phyloP scores from a whole-genome alignment of 2,329 filamentous ascomycete genomes.

The Chrysoporthe austroafricana region DNA sequence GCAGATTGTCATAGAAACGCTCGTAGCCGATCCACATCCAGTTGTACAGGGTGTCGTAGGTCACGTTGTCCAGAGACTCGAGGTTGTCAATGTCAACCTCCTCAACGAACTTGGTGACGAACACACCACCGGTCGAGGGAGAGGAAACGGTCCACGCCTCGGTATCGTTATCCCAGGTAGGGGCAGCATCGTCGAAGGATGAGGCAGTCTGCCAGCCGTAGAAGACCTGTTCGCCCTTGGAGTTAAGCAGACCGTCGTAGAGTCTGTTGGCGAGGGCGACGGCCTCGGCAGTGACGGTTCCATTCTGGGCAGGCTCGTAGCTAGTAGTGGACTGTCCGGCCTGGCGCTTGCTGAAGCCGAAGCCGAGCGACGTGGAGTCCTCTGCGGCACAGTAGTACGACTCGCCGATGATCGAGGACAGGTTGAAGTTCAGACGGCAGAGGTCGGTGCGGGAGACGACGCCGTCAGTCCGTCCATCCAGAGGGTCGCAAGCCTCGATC shows the following conservation, averaged over 20 bases:
- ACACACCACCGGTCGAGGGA: slow-evolving; percentile 25
- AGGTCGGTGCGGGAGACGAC: slow-evolving; percentile 48
- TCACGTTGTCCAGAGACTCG: slow-evolving; percentile 47
- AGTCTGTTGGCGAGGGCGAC: slow-evolving; percentile 41
- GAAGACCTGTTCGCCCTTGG: slow-evolving; percentile 41
- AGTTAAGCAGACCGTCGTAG: slow-evolving; percentile 41
- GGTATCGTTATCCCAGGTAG: slow-evolving; percentile 40
- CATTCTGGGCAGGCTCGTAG: slow-evolving; percentile 40
- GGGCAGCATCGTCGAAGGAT: slow-evolving; percentile 38
- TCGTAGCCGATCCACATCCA: slow-evolving; percentile 57
- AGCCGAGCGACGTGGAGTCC: slow-evolving; percentile 32
- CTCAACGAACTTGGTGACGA: slow-evolving; percentile 27
- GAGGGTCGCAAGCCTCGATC: slow-evolving; percentile 56
- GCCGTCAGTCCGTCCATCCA: slow-evolving; percentile 59
- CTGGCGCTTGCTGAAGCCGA: slow-evolving; percentile 36
- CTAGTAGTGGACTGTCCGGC: slow-evolving; percentile 29
- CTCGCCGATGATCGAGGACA: slow-evolving; percentile 38
- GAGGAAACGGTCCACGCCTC: slow-evolving; percentile 37
- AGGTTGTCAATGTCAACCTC: slow-evolving; percentile 23
- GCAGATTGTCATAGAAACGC: slow-evolving; percentile 53
- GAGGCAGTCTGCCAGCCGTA: slow-evolving; percentile 42
- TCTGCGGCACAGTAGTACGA: slow-evolving; percentile 40
- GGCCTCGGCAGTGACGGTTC: slow-evolving; percentile 40
- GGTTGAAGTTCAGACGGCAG: slow-evolving; percentile 41
- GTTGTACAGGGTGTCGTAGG: slow-evolving; percentile 58